Conservation (phyloP, 208 protist species). For the Leishmania amazonensis region DNA sequence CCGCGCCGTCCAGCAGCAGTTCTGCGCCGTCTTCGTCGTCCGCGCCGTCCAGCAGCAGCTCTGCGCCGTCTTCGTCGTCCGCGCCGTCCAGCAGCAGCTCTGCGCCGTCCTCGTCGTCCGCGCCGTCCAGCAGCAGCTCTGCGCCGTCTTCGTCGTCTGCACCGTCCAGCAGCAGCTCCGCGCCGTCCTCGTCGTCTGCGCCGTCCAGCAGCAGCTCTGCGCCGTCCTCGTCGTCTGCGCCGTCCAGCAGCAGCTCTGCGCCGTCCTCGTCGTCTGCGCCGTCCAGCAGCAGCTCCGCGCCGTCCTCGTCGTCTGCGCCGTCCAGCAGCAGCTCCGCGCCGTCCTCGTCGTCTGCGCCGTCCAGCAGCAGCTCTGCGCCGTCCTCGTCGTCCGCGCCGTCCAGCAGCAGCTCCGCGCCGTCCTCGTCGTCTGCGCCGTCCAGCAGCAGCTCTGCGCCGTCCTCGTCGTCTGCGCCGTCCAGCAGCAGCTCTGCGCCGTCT, state of each 20-base stretch:
- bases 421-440: neutral
- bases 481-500: neutral
- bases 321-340: neutral
- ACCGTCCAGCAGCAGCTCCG: neutral
- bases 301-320: constrained; percentile 3
- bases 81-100: neutral
- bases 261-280: neutral
- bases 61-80: neutral
- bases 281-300: constrained; percentile 1
- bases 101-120: too few relatives aligned
- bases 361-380: neutral
- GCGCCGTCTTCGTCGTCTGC: too few relatives aligned
- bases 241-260: neutral
- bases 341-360: neutral
- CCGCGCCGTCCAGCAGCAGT: neutral
- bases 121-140: too few relatives aligned
- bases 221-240: neutral
- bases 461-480: neutral
- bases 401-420: neutral
- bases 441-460: neutral
- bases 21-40: neutral
- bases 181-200: neutral
- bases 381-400: neutral
- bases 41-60: neutral
- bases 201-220: constrained; percentile 1